These are phyloP conservation scores for Russula dissimulans DNA, from an alignment of 768 basidiomycete genomes.

Conservation along the genomic window DNA sequence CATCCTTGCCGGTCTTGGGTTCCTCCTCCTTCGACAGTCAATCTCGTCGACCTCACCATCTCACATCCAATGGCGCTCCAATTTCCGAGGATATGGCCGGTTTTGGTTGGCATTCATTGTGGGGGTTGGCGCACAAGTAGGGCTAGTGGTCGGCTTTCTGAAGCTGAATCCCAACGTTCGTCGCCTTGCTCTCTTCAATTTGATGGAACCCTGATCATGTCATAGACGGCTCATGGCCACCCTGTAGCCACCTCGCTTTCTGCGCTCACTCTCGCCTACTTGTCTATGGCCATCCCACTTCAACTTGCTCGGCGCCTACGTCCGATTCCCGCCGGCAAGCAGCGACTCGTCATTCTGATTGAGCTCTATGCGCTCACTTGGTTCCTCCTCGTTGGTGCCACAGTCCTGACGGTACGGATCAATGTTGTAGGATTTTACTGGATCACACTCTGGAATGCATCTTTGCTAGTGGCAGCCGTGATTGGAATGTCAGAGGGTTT, in stretches of 20 bases:
- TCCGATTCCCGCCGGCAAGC: constrained; percentile 31
- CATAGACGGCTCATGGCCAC: constrained; percentile 54
- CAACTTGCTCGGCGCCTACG: constrained; percentile 26
- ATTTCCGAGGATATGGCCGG: constrained; percentile 37
- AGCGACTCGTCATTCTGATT: constrained; percentile 43
- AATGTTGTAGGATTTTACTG: constrained; percentile 49
- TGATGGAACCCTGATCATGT: neutral
- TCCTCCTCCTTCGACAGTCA: constrained; percentile 21
- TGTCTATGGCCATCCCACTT: constrained; percentile 37
- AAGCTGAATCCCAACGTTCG: constrained; percentile 59
- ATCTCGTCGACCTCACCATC: neutral
- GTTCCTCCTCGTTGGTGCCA: constrained; percentile 45
- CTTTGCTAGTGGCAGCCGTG: constrained; percentile 34
- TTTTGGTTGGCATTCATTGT: constrained; percentile 54
- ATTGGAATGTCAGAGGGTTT: constrained; percentile 32
- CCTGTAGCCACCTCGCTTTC: constrained; percentile 44
- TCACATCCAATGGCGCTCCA: constrained; percentile 1
- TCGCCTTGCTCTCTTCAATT: neutral
- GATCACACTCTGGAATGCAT: constrained; percentile 45
- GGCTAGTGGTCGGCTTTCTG: constrained; percentile 40
- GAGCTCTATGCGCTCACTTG: constrained; percentile 52
- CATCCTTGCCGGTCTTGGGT: constrained; percentile 33
- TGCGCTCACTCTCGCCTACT: constrained; percentile 41
- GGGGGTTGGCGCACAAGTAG: constrained; percentile 36
- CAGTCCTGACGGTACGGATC: constrained; percentile 33